Evolutionary conservation across 2,329 filamentous ascomycete species (phyloP).

Genomic region (Xylariaceae sp.): DNA sequence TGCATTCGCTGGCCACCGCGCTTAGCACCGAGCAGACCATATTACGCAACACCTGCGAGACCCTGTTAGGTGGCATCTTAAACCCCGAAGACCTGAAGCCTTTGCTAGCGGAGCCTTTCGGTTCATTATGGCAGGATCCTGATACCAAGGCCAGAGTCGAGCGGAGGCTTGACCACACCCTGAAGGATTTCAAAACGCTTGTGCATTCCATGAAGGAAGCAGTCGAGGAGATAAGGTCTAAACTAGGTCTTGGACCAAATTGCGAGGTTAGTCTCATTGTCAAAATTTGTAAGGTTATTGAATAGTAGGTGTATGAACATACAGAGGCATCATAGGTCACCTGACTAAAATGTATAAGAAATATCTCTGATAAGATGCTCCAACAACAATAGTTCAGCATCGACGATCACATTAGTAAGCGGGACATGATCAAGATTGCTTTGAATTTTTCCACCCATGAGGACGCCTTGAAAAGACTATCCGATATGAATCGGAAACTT

Average conservation of each 20-base stretch:
- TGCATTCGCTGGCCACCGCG: conserved; percentile 30
- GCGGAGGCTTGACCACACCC: conserved; percentile 28
- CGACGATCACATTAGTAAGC: conserved; percentile 11
- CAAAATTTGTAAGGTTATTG: neutral
- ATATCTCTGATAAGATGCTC: neutral
- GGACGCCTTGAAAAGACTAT: conserved; percentile 16
- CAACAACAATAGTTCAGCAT: conserved; percentile 15
- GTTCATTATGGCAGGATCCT: conserved; percentile 35
- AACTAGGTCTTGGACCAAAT: conserved; percentile 12
- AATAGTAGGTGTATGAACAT: neutral
- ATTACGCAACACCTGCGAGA: conserved; percentile 40
- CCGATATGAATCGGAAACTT: conserved; percentile 32
- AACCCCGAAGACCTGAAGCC: conserved; percentile 31
- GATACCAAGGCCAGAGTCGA: conserved; percentile 29
- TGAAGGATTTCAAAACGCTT: conserved; percentile 32
- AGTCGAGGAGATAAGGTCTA: conserved; percentile 28
- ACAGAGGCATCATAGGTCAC: neutral
- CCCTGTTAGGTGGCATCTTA: conserved; percentile 37
- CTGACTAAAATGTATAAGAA: neutral
- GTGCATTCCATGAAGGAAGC: conserved; percentile 34
- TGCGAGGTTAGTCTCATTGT: conserved; percentile 17
- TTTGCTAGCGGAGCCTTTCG: conserved; percentile 41
- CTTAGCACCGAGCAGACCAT: conserved; percentile 37
- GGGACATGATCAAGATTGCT: conserved; percentile 23
- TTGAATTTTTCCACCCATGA: conserved; percentile 21